Base-by-base conservation (phyloP, 2,329 filamentous ascomycete genomes). In the Metarhizium anisopliae region DNA sequence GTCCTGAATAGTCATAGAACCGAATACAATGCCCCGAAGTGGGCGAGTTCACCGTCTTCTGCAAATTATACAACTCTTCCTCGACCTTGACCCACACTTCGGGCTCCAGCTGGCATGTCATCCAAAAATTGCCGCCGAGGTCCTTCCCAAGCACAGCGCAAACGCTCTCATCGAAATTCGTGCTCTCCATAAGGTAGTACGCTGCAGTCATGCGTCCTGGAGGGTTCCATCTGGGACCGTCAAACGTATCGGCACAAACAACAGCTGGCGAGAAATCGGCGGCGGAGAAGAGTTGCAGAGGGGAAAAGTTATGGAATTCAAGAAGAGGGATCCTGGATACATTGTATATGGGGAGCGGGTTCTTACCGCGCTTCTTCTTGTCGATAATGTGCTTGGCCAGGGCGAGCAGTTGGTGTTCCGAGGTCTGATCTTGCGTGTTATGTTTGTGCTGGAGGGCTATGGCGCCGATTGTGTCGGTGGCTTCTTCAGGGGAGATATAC, bases 11-110 rank as follows among this genome's bases (percentile, higher is more conserved):
- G 14, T 49, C 25, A 16, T 49, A 49, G 25, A 55, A 53, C 10
- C 56, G 51, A 35, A 58, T 36, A 30, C 51, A 56, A 14, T 43
- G 40, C 8, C 56, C 51, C 25, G 49, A 56, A 11, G 53, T 43
- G 29, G 54, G 56, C 38, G 56, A 58, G 7, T 56, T 58, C n/a
- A 54, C 25, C 13, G 32, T 7, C 49, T 58, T 58, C 38, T 58
- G 56, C 47, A 58, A 20, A 6, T 52, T 47, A 35, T 58, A 58
- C 38, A 58, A 52, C 35, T 56, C 56, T 40, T 58, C 56, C 47
- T 58, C 56, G 29, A 58, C 32, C 36, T 52, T 45, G 5, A 56
- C 51, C 56, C 56, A 58, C 45, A 58, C 56, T 5, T 47, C 38
- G 10, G 54, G 47, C 43, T 58, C 56, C 25, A 58, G 35, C 51